Evolutionary conservation across 2,329 filamentous ascomycete genomes (phyloP).

Genomic region (Claviceps monticola): DNA sequence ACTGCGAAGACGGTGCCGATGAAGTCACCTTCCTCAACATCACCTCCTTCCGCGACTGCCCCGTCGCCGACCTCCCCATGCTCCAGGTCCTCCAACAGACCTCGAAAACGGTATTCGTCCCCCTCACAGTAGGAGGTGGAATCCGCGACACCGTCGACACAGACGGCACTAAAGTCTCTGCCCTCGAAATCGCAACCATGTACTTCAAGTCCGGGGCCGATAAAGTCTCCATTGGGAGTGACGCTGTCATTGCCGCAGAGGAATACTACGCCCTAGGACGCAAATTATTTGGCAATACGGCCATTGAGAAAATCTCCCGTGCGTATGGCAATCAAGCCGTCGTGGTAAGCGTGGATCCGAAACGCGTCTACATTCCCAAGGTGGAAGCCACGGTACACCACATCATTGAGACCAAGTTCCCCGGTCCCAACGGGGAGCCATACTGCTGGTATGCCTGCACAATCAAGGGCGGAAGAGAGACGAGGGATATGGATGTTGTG

Average conservation of each 20-base stretch:
- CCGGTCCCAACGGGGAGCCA: slow-evolving; percentile 61
- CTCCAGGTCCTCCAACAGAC: slow-evolving; percentile 79
- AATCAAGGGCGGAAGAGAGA: slow-evolving; percentile 87
- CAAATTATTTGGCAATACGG: slow-evolving; percentile 64
- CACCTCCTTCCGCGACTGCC: slow-evolving; percentile 92
- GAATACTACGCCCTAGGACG: slow-evolving; percentile 65
- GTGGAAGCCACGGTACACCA: slow-evolving; percentile 57
- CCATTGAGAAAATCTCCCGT: slow-evolving; percentile 86
- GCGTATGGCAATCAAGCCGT: slow-evolving; percentile 96
- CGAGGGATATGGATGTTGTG: slow-evolving; percentile 82
- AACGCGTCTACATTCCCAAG: slow-evolving; percentile 72
- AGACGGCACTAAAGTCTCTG: slow-evolving; percentile 74
- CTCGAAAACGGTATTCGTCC: slow-evolving; percentile 87
- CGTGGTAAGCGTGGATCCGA: slow-evolving; percentile 89
- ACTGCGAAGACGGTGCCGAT: slow-evolving; percentile 94
- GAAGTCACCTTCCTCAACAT: slow-evolving; percentile 98
- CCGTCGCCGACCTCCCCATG: slow-evolving; percentile 86
- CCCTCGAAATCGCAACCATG: slow-evolving; percentile 84
- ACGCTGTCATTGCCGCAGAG: slow-evolving; percentile 86
- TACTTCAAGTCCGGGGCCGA: slow-evolving; percentile 97
- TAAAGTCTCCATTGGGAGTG: slow-evolving; percentile 93
- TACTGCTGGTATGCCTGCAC: slow-evolving; percentile 98
- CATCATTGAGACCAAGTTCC: slow-evolving; percentile 54
- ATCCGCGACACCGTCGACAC: slow-evolving; percentile 87
- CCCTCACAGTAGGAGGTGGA: slow-evolving; percentile 86